Percentiles rank a stretch among this genome's conserved stretches.
Conservation (phyloP, 768 basidiomycete genomes). For the Multifurca ochricompacta region DNA sequence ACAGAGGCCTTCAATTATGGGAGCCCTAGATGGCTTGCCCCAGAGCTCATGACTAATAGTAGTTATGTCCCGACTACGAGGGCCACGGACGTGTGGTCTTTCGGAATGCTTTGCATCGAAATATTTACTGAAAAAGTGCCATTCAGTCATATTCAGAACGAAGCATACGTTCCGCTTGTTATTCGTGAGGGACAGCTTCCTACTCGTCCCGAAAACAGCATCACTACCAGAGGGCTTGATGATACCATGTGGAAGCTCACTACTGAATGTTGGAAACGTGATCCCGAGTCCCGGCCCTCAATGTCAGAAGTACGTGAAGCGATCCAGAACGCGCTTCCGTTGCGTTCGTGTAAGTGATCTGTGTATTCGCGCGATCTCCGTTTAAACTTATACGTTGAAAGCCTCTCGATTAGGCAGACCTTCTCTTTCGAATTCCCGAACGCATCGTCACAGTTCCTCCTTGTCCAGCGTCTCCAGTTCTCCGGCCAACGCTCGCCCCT, state of each 20-base stretch:
- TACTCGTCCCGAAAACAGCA: slow-evolving; percentile 30
- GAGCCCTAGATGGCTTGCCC: slow-evolving; percentile 14
- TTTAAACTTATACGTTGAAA: not conserved
- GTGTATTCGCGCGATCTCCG: not conserved
- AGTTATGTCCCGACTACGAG: slow-evolving; percentile 19
- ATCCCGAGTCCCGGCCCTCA: slow-evolving; percentile 34
- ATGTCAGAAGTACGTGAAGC: slow-evolving; percentile 30
- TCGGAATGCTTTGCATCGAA: slow-evolving; percentile 42
- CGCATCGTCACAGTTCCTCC: not conserved
- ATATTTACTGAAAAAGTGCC: slow-evolving; percentile 37
- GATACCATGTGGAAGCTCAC: slow-evolving; percentile 40
- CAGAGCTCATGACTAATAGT: slow-evolving; percentile 10
- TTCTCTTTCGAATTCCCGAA: not conserved
- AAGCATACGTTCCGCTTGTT: slow-evolving; percentile 31
- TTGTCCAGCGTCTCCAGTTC: not conserved
- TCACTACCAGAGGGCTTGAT: slow-evolving; percentile 26
- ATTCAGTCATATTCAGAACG: slow-evolving; percentile 28
- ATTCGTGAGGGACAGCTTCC: slow-evolving; percentile 33
- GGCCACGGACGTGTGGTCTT: slow-evolving; percentile 42
- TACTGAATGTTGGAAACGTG: slow-evolving; percentile 36
- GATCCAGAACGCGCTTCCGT: slow-evolving; percentile 11
- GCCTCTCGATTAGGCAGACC: not conserved
- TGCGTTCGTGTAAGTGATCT: slow-evolving; percentile 5
- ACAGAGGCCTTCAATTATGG: not conserved
- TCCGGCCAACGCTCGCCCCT: not conserved